phyloP scores from a whole-genome alignment of 805 yeast species.

The Candida endomychidarum region DNA sequence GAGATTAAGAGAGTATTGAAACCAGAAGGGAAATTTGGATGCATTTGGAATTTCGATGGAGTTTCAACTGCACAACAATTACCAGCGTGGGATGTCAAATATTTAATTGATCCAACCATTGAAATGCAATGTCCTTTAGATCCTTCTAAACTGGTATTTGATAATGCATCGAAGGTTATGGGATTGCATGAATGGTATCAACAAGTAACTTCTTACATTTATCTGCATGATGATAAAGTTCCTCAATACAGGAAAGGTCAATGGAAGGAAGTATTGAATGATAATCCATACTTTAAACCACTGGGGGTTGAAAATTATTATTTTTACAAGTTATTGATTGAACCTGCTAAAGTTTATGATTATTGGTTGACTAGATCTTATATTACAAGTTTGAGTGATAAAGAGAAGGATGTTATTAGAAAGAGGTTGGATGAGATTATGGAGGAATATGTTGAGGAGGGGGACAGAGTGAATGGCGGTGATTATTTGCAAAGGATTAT shows the following conservation, averaged over 20 bases:
- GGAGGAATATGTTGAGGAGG: slow-evolving; percentile 17
- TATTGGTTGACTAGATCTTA: slow-evolving; percentile 58
- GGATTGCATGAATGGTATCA: slow-evolving; percentile 29
- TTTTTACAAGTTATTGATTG: slow-evolving; percentile 29
- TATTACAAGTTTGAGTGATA: slow-evolving; percentile 45
- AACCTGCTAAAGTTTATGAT: slow-evolving; percentile 39
- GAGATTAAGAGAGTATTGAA: slow-evolving; percentile 54
- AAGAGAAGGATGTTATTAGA: slow-evolving; percentile 33
- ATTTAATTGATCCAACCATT: slow-evolving; percentile 12
- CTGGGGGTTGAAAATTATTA: slow-evolving; percentile 33
- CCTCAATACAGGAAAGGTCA: slow-evolving; percentile 55
- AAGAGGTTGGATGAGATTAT: slow-evolving; percentile 29
- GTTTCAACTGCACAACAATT: slow-evolving; percentile 16
- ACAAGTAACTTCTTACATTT: slow-evolving; percentile 31
- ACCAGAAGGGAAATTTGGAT: slow-evolving; percentile 47
- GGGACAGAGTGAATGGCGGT: slow-evolving; percentile 15
- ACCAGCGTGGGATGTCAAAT: slow-evolving; percentile 2
- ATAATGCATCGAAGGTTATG: slow-evolving; percentile 1
- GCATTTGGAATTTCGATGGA: slow-evolving; percentile 60
- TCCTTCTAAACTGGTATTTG: slow-evolving; percentile 12
- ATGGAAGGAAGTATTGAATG: slow-evolving; percentile 45
- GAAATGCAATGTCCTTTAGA: not conserved
- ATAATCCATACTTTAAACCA: slow-evolving; percentile 32
- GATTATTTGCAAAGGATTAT: slow-evolving; percentile 22
- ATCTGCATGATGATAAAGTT: slow-evolving; percentile 41